A percentile compares a stretch with the other conserved stretches of the same genome.
These are phyloP conservation scores for Platanthera zijinensis DNA, from an alignment of 106 monocot genomes.

Conservation along the genomic window DNA sequence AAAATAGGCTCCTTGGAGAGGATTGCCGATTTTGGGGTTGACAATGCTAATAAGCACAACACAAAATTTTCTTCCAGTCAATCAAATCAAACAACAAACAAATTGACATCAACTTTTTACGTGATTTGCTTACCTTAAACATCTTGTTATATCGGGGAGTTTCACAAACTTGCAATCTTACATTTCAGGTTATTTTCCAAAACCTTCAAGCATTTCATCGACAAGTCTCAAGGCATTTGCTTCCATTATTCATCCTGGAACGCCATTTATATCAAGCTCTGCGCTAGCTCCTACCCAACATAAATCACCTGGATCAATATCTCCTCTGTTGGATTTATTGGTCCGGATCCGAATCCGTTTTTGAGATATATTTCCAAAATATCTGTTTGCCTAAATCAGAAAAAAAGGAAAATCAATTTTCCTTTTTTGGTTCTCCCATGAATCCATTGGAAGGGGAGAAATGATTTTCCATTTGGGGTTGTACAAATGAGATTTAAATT, in stretches of 20 bases:
- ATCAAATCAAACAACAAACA: background rate
- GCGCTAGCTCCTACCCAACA: conserved; percentile 4
- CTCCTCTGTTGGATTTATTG: no score
- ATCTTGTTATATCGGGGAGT: background rate
- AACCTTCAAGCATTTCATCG: background rate
- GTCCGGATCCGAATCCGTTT: no score
- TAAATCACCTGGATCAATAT: conserved; percentile 10
- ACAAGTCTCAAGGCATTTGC: background rate
- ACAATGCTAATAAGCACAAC: background rate
- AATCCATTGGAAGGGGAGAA: no score
- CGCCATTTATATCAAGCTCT: conserved; percentile 1
- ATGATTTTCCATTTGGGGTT: no score
- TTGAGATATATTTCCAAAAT: no score
- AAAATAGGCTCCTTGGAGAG: no score
- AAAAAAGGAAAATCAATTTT: no score
- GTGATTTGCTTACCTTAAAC: background rate
- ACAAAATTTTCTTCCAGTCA: background rate
- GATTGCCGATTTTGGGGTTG: no score
- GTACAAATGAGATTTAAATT: no score
- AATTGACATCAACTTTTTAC: background rate
- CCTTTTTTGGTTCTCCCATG: no score
- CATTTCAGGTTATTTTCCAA: background rate
- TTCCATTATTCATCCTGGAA: background rate
- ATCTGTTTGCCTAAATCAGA: no score
- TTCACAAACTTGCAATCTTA: background rate